A percentile compares a stretch with the other conserved stretches of the same genome.
Conservation (phyloP, 202 grass and related monocot species). For the Alloteropsis angusta region DNA sequence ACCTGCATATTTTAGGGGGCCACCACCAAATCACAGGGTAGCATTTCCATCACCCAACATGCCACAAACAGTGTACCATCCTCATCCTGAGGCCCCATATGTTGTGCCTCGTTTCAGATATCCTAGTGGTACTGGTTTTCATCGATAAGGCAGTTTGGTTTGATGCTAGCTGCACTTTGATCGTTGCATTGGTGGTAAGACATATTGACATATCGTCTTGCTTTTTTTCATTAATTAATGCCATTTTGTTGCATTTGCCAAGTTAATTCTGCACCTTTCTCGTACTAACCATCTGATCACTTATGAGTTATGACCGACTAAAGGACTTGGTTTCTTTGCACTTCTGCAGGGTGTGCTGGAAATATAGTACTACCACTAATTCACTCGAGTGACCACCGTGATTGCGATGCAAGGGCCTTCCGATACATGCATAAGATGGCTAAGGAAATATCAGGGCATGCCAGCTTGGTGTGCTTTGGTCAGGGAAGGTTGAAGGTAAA, state of each 20-base stretch:
- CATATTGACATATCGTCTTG: not conserved
- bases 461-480: not conserved
- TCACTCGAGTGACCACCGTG: not conserved
- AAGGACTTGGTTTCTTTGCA: not conserved
- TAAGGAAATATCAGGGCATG: not conserved
- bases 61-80: not conserved
- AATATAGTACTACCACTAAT: not conserved
- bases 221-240: not conserved
- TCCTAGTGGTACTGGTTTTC: conserved; percentile 14
- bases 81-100: conserved; percentile 1
- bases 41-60: not conserved
- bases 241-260: not conserved
- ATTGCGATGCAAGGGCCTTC: not conserved
- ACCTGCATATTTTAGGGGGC: not conserved
- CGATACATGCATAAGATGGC: not conserved
- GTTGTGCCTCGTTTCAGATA: conserved; percentile 4
- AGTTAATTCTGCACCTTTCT: not conserved
- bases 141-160: conserved; percentile 10
- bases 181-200: not conserved
- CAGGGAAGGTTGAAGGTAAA: not conserved
- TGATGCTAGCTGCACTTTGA: not conserved
- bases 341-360: not conserved
- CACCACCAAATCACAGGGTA: not conserved
- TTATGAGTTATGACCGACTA: not conserved
- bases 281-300: not conserved